phyloP scores from a whole-genome alignment of 116 monocot species.

The Posidonia oceanica region DNA sequence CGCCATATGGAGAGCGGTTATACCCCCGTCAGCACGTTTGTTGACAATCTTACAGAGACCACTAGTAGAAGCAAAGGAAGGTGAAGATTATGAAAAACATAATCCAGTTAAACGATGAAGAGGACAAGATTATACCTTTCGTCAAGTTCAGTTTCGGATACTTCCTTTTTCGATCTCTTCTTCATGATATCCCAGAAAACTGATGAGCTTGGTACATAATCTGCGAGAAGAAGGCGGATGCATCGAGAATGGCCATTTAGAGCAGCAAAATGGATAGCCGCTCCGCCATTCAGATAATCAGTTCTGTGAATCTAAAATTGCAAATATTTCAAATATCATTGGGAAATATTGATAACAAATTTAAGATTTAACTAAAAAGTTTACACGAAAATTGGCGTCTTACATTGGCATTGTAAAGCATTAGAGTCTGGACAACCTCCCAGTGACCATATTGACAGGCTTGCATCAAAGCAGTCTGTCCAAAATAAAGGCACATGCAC shows the following conservation, averaged over 20 bases:
- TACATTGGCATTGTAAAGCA: constrained; percentile 89
- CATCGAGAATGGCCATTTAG: constrained; percentile 88
- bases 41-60: constrained; percentile 50
- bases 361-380: too few species aligned
- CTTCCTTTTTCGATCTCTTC: constrained; percentile 19
- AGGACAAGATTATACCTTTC: constrained; percentile 27
- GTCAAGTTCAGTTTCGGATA: constrained; percentile 39
- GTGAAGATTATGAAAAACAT: background rate
- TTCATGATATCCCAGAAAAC: constrained; percentile 49
- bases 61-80: constrained; percentile 20
- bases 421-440: constrained; percentile 93
- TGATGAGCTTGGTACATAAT: constrained; percentile 74
- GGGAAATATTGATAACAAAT: too few species aligned
- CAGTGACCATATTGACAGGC: constrained; percentile 97
- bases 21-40: constrained; percentile 80
- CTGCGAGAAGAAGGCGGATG: constrained; percentile 73
- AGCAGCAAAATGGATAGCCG: constrained; percentile 90
- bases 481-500: background rate
- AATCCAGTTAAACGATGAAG: background rate
- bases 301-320: constrained; percentile 72
- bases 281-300: constrained; percentile 90
- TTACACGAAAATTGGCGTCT: background rate
- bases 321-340: too few species aligned
- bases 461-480: constrained; percentile 93
- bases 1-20: constrained; percentile 95